Evolutionary conservation across 352 stramenopile genomes (phyloP).

Genomic region (Peronospora tabacina): DNA sequence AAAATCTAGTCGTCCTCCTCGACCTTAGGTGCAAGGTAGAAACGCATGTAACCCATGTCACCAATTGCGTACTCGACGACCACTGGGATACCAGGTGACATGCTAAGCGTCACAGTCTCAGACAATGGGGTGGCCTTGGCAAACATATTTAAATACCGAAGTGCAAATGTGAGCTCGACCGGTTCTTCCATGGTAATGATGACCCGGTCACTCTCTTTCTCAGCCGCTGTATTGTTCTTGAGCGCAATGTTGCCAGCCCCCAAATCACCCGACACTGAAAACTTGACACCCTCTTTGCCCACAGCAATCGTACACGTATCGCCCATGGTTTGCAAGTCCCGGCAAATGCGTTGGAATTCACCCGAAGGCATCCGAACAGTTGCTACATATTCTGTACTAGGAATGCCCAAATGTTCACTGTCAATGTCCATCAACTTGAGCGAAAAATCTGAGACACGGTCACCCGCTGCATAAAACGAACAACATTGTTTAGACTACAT

Average conservation of each 20-base stretch:
- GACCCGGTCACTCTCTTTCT: conserved; percentile 87
- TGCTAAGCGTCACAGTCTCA: conserved; percentile 92
- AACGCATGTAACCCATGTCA: conserved; percentile 96
- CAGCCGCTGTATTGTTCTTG: conserved; percentile 84
- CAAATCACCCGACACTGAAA: conserved; percentile 94
- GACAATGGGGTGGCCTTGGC: conserved; percentile 97
- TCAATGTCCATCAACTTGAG: conserved; percentile 99
- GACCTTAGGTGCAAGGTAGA: conserved; percentile 99
- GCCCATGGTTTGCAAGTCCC: conserved; percentile 96
- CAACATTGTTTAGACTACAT: background rate
- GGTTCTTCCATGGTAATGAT: conserved; percentile 98
- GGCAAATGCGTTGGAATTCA: conserved; percentile 98
- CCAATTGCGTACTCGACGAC: conserved; percentile 98
- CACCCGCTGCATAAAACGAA: conserved; percentile 45
- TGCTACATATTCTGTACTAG: conserved; percentile 97
- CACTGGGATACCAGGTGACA: conserved; percentile 96
- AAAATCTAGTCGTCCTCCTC: conserved; percentile 90
- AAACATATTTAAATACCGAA: conserved; percentile 99
- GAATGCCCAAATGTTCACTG: conserved; percentile 97
- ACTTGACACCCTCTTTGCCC: conserved; percentile 97
- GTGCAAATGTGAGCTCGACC: conserved; percentile 97
- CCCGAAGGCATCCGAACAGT: conserved; percentile 89
- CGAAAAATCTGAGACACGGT: conserved; percentile 94
- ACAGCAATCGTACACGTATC: conserved; percentile 95
- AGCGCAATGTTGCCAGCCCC: conserved; percentile 94